phyloP scores from a whole-genome alignment of 208 protist species.

The Novymonas esmeraldas region DNA sequence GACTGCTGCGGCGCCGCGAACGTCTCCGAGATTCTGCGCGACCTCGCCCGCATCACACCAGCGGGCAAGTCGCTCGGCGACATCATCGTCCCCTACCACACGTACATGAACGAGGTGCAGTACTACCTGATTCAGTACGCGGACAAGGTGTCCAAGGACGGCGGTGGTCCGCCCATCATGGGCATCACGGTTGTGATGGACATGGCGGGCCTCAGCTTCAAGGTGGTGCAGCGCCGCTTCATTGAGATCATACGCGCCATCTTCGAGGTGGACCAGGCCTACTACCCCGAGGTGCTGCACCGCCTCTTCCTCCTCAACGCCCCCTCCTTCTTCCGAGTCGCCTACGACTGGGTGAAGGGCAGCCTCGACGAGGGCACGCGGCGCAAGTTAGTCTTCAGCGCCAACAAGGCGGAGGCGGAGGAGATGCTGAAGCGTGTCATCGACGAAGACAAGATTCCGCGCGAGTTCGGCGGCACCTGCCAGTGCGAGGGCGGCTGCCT shows the following conservation, averaged over 20 bases:
- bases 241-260: conserved; percentile 48
- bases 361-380: conserved; percentile 68
- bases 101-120: conserved; percentile 81
- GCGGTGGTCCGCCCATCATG: conserved; percentile 42
- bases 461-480: conserved; percentile 60
- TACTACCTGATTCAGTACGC: conserved; percentile 64
- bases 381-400: conserved; percentile 73
- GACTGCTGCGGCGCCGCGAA: conserved; percentile 54
- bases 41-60: conserved; percentile 31
- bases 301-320: conserved; percentile 78
- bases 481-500: conserved; percentile 62
- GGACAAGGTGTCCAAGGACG: conserved; percentile 29
- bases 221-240: conserved; percentile 51
- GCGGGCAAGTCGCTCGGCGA: conserved; percentile 42
- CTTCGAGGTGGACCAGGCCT: conserved; percentile 68
- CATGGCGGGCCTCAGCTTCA: conserved; percentile 57
- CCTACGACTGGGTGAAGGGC: conserved; percentile 57
- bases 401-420: conserved; percentile 37
- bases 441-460: conserved; percentile 67
- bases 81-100: conserved; percentile 63
- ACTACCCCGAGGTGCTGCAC: conserved; percentile 81
- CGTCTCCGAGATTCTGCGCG: conserved; percentile 43
- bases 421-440: conserved; percentile 57
- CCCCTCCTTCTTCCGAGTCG: conserved; percentile 48
- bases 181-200: conserved; percentile 74